Percentiles rank a stretch among this genome's conserved stretches.
Evolutionary conservation across 257 asterid genomes (phyloP).

Genomic region (Petunia axillaris): DNA sequence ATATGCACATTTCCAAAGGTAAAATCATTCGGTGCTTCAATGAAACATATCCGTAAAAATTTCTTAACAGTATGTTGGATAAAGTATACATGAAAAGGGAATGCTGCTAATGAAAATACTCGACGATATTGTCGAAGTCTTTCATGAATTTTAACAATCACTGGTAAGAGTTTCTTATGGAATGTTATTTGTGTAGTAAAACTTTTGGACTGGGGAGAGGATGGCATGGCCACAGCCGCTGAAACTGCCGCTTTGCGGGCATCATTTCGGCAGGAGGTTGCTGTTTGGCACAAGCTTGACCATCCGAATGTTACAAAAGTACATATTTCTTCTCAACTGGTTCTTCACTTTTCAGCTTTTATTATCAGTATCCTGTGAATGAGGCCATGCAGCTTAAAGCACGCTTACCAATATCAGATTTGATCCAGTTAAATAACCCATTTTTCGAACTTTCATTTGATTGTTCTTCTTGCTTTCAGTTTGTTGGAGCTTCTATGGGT

Average conservation of each 20-base stretch:
- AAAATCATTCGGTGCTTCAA: neutral
- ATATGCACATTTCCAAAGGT: neutral
- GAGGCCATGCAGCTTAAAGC: neutral
- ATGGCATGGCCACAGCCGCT: slow-evolving; percentile 73
- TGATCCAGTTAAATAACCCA: neutral
- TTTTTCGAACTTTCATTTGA: neutral
- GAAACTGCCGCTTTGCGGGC: slow-evolving; percentile 79
- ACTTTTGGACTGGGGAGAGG: slow-evolving; percentile 91
- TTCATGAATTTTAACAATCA: too few species aligned
- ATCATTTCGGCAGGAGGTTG: slow-evolving; percentile 76
- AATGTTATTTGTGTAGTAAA: slow-evolving; percentile 51
- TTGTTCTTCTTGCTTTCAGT: slow-evolving; percentile 41
- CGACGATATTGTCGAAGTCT: neutral
- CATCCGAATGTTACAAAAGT: slow-evolving; percentile 73
- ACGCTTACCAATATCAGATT: neutral
- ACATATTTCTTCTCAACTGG: slow-evolving; percentile 10
- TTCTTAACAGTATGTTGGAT: slow-evolving; percentile 2
- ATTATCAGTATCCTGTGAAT: neutral
- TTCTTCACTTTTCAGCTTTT: slow-evolving; percentile 11
- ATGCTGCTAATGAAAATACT: neutral
- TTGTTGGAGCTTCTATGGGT: slow-evolving; percentile 96
- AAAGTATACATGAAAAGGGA: slow-evolving; percentile 1
- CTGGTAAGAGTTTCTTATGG: neutral
- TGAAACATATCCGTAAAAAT: neutral
- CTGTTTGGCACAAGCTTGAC: slow-evolving; percentile 88